Evolutionary conservation across 1,284 basidiomycete species (phyloP).

Genomic region (Chalciporus sp.): DNA sequence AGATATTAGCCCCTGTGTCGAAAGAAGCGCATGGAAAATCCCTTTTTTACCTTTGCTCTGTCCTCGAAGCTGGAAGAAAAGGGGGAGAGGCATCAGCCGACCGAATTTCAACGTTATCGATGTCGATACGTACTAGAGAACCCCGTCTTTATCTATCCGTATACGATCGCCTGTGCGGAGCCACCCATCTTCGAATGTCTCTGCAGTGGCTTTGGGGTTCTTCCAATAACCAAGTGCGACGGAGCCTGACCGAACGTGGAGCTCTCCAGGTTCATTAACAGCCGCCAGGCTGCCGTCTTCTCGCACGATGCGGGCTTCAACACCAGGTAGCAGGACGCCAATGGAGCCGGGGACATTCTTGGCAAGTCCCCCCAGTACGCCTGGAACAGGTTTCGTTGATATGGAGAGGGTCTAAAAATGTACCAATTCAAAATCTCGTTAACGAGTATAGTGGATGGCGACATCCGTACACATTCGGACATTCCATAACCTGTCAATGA

Average conservation of each 20-base stretch:
- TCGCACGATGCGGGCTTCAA: conserved; percentile 61
- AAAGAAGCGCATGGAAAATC: neutral
- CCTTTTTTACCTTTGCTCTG: conserved; percentile 27
- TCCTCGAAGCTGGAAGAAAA: conserved; percentile 27
- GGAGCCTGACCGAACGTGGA: conserved; percentile 57
- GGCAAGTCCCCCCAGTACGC: conserved; percentile 47
- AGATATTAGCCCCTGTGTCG: neutral
- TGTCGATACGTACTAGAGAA: conserved; percentile 60
- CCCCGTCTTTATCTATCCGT: conserved; percentile 55
- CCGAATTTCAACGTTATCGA: neutral
- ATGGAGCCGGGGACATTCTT: conserved; percentile 46
- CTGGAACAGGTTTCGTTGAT: conserved; percentile 47
- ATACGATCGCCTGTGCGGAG: conserved; percentile 72
- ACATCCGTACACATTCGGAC: conserved; percentile 64
- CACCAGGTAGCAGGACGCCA: conserved; percentile 63
- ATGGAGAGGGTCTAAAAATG: conserved; percentile 56
- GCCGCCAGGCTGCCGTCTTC: conserved; percentile 62
- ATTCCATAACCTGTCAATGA: conserved; percentile 64
- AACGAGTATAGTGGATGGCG: neutral
- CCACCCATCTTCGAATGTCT: conserved; percentile 73
- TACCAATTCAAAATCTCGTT: neutral
- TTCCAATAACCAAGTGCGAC: conserved; percentile 70
- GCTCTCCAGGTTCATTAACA: conserved; percentile 63
- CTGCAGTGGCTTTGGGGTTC: conserved; percentile 63
- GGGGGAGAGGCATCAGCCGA: neutral